Conservation (phyloP, 768 basidiomycete genomes). For the Udeniomyces megalosporus region DNA sequence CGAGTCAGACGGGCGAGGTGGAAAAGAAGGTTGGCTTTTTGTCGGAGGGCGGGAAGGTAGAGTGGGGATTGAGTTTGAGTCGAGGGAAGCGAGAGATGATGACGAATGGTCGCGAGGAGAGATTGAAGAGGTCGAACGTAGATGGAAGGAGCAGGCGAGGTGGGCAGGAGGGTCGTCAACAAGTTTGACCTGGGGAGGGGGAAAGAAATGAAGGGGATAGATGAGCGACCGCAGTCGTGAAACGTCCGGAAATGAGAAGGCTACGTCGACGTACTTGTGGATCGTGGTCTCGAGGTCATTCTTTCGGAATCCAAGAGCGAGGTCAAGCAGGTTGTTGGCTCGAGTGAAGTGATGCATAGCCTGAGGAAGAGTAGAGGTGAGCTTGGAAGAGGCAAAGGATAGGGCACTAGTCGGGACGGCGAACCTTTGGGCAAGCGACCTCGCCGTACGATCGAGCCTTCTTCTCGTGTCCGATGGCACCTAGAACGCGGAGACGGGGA, state of each 20-base stretch:
- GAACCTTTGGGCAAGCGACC: conserved; percentile 7
- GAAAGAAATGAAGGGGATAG: neutral
- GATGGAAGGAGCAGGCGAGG: no score
- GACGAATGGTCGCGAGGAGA: neutral
- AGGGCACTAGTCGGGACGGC: neutral
- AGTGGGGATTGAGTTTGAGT: neutral
- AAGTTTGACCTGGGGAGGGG: conserved; percentile 11
- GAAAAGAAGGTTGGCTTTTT: conserved; percentile 22
- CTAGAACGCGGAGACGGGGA: no score
- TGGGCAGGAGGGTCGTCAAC: neutral
- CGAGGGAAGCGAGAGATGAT: no score
- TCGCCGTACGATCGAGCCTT: conserved; percentile 12
- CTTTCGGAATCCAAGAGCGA: conserved; percentile 20
- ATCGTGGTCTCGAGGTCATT: conserved; percentile 22
- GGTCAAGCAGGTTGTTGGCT: conserved; percentile 24
- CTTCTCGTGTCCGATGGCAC: conserved; percentile 1
- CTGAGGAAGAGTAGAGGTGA: neutral
- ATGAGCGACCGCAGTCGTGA: neutral
- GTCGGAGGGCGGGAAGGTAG: conserved; percentile 20
- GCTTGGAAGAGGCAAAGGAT: no score
- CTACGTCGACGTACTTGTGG: conserved; percentile 14
- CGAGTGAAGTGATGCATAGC: conserved; percentile 27
- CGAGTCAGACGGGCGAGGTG: conserved; percentile 22
- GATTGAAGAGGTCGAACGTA: conserved; percentile 16
- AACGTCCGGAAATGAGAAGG: neutral